Evolutionary conservation across 148 eudicot genomes (phyloP).

Genomic region (Rhododendron molle): DNA sequence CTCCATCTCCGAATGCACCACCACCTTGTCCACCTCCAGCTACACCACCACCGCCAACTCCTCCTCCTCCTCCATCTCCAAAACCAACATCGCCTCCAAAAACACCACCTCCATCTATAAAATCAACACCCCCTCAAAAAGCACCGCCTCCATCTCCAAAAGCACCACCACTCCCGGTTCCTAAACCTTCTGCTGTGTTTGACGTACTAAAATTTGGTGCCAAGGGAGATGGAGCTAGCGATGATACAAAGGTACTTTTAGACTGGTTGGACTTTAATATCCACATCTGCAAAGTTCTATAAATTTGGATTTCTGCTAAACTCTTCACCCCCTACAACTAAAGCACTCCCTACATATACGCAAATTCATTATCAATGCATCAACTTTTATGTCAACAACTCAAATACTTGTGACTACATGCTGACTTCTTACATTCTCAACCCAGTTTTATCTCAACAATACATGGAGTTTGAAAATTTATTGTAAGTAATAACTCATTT

Average conservation of each 20-base stretch:
- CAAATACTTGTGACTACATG: not conserved
- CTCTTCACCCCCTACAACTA: not conserved
- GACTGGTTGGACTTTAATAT: not conserved
- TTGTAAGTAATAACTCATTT: not conserved
- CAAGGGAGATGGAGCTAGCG: constrained; percentile 68
- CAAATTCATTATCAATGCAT: not conserved
- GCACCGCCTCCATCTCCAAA: constrained; percentile 8
- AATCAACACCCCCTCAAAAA: constrained; percentile 30
- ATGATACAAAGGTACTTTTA: constrained; percentile 69
- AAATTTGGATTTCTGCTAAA: not conserved
- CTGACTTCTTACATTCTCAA: not conserved
- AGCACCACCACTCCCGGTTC: constrained; percentile 10
- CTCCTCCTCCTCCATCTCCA: not conserved
- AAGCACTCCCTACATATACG: not conserved
- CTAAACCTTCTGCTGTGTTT: constrained; percentile 19
- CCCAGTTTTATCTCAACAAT: not conserved
- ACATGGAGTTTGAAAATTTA: not conserved
- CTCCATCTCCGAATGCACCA: constrained; percentile 23
- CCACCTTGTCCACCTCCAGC: not conserved
- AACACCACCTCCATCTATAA: constrained; percentile 14
- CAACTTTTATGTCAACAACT: not conserved
- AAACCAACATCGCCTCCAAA: not conserved
- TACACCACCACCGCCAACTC: not conserved
- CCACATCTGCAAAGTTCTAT: not conserved
- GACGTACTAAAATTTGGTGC: constrained; percentile 78